Evolutionary conservation across 2,329 filamentous ascomycete species (phyloP).

Genomic region (Claviceps africana): DNA sequence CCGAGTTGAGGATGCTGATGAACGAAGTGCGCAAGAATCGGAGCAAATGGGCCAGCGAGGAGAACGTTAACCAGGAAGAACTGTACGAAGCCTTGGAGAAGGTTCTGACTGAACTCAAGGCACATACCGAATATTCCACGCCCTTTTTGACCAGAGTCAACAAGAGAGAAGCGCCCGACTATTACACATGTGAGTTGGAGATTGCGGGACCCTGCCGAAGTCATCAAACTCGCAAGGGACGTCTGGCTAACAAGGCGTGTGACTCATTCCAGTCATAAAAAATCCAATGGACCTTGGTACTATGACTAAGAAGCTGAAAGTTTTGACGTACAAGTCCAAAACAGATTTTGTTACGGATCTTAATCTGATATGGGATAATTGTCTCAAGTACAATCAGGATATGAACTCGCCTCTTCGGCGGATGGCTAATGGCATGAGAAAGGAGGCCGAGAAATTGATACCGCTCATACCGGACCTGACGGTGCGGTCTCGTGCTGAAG

Average conservation of each 20-base stretch:
- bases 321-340: conserved; percentile 70
- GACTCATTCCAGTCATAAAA: conserved; percentile 58
- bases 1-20: conserved; percentile 81
- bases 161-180: conserved; percentile 93
- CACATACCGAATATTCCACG: conserved; percentile 93
- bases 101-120: conserved; percentile 91
- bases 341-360: conserved; percentile 88
- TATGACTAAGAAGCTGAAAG: conserved; percentile 96
- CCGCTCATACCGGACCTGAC: conserved; percentile 87
- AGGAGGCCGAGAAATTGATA: conserved; percentile 92
- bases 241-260: neutral
- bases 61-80: conserved; percentile 94
- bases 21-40: conserved; percentile 96
- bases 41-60: conserved; percentile 97
- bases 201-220: neutral
- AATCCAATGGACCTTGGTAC: conserved; percentile 94
- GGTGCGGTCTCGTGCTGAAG: conserved; percentile 81
- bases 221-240: neutral
- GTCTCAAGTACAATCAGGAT: conserved; percentile 87
- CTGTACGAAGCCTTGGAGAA: conserved; percentile 95
- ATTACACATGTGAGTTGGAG: conserved; percentile 61
- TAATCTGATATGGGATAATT: conserved; percentile 94
- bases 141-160: conserved; percentile 90
- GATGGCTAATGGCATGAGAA: conserved; percentile 92
- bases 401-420: conserved; percentile 75